These are phyloP conservation scores for Tuctoria greenei DNA, from an alignment of 176 grass and related monocot species.

Conservation along the genomic window DNA sequence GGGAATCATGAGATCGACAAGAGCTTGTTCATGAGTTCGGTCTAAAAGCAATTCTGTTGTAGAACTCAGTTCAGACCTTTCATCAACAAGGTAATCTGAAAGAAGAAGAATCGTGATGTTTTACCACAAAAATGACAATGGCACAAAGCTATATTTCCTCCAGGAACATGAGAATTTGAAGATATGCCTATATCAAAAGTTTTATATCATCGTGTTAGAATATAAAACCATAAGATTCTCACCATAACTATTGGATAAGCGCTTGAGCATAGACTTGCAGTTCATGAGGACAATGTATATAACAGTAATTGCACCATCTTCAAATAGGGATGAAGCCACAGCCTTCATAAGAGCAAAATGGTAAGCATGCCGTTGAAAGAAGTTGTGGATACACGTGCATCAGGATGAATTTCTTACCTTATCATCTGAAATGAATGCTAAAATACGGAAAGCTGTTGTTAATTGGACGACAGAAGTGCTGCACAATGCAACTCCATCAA, in stretches of 20 bases:
- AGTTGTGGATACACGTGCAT: slow-evolving; percentile 5
- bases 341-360: slow-evolving; percentile 57
- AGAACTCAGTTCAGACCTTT: slow-evolving; percentile 90
- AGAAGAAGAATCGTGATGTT: slow-evolving; percentile 35
- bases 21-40: slow-evolving; percentile 80
- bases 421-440: slow-evolving; percentile 94
- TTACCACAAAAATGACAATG: slow-evolving; percentile 32
- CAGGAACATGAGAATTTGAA: slow-evolving; percentile 22
- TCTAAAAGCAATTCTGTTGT: slow-evolving; percentile 91
- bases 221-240: slow-evolving; percentile 29
- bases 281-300: slow-evolving; percentile 87
- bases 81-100: slow-evolving; percentile 97
- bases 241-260: slow-evolving; percentile 96
- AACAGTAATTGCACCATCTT: slow-evolving; percentile 92
- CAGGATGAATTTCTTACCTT: slow-evolving; percentile 49
- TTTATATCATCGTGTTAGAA: background rate
- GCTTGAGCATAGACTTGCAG: slow-evolving; percentile 94
- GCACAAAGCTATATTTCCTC: slow-evolving; percentile 25
- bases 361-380: slow-evolving; percentile 4
- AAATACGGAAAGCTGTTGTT: slow-evolving; percentile 82
- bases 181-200: background rate
- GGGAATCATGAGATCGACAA: slow-evolving; percentile 96
- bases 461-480: slow-evolving; percentile 88
- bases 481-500: slow-evolving; percentile 73
- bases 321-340: slow-evolving; percentile 86